A percentile compares a stretch with the other conserved stretches of the same genome.
Evolutionary conservation across 192 early-diverging fungal genomes (phyloP).

Genomic region (Podila epicladia): DNA sequence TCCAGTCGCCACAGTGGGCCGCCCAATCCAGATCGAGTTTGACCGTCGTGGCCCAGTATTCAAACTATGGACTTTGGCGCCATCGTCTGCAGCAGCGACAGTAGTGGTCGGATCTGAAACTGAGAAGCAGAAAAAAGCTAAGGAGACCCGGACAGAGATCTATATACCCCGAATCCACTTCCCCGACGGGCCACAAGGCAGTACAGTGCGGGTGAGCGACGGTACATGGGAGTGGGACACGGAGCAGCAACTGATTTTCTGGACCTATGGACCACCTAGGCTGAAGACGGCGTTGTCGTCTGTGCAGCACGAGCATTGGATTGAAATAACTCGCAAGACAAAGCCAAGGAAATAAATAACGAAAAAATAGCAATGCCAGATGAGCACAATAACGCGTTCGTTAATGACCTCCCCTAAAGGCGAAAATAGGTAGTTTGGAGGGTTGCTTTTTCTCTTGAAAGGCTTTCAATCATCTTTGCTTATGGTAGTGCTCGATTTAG

Average conservation of each 20-base stretch:
- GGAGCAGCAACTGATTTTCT: slow-evolving; percentile 14
- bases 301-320: too few relatives aligned
- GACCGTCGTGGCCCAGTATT: slow-evolving; percentile 19
- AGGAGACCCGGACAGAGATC: slow-evolving; percentile 4
- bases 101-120: neutral
- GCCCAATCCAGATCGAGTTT: slow-evolving; percentile 19
- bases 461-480: too few relatives aligned
- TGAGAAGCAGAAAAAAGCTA: neutral
- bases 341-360: too few relatives aligned
- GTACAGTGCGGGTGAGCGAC: slow-evolving; percentile 16
- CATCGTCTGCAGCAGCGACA: neutral
- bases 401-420: too few relatives aligned
- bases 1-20: slow-evolving; percentile 30
- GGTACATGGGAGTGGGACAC: slow-evolving; percentile 21
- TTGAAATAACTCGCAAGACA: too few relatives aligned
- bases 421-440: too few relatives aligned
- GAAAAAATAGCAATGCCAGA: too few relatives aligned
- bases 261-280: slow-evolving; percentile 16
- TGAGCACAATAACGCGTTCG: too few relatives aligned
- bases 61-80: slow-evolving; percentile 7
- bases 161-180: slow-evolving; percentile 26
- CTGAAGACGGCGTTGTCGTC: neutral
- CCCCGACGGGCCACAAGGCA: neutral
- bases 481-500: too few relatives aligned
- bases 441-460: too few relatives aligned